Evolutionary conservation across 371 early-diverging fungal genomes (phyloP).

Genomic region (Thermomucor indicae-seudaticae): DNA sequence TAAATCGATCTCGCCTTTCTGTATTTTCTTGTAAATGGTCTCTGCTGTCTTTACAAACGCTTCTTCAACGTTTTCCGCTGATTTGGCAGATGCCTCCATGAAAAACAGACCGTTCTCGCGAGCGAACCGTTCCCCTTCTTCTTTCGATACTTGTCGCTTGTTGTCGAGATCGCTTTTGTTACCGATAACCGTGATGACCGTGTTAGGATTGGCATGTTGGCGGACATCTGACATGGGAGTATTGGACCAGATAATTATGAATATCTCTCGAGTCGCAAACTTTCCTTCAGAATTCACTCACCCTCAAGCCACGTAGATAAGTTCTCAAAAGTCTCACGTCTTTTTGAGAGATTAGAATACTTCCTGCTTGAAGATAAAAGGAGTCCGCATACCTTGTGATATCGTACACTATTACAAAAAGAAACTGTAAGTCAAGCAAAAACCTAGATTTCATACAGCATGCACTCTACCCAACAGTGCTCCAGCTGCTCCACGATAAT

Average conservation of each 20-base stretch:
- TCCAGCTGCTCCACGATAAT: conserved; percentile 96
- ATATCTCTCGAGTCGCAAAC: neutral
- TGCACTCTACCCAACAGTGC: conserved; percentile 38
- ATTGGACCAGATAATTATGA: neutral
- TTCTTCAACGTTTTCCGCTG: conserved; percentile 87
- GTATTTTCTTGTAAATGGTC: conserved; percentile 41
- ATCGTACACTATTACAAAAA: conserved; percentile 37
- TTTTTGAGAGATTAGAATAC: conserved; percentile 6
- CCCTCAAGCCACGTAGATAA: conserved; percentile 91
- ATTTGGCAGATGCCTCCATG: conserved; percentile 94
- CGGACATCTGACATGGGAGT: conserved; percentile 53
- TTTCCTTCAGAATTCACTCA: conserved; percentile 12
- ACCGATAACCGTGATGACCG: conserved; percentile 89
- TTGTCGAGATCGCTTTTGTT: conserved; percentile 92
- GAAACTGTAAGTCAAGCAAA: neutral
- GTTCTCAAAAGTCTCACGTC: conserved; percentile 89
- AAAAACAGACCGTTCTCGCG: conserved; percentile 80
- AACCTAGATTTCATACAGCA: neutral
- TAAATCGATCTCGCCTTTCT: conserved; percentile 37
- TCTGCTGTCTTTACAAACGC: conserved; percentile 46
- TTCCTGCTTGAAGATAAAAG: neutral
- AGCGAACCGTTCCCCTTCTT: conserved; percentile 91
- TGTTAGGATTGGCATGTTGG: conserved; percentile 88
- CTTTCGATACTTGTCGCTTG: conserved; percentile 77
- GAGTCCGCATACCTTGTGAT: conserved; percentile 33